These are phyloP conservation scores for Coemansia sp. DNA, from an alignment of 192 early-diverging fungal genomes.

Conservation along the genomic window DNA sequence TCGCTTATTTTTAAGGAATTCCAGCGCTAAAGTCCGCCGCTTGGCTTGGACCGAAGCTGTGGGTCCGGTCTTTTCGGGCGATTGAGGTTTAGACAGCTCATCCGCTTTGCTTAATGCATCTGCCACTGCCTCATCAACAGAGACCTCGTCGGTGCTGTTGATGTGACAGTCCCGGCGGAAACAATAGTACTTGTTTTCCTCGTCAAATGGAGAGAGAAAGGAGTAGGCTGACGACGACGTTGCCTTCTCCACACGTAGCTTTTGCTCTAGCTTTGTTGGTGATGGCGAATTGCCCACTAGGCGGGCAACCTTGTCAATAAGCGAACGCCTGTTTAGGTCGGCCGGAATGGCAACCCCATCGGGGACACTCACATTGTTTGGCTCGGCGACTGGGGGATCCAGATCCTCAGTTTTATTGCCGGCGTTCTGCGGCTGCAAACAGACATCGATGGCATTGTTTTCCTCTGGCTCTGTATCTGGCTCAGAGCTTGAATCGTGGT, in stretches of 20 bases:
- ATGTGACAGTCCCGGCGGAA: conserved; percentile 37
- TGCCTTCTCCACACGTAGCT: conserved; percentile 30
- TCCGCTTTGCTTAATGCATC: neutral
- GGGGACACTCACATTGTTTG: conserved; percentile 4
- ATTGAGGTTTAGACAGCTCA: neutral
- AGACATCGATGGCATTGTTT: neutral
- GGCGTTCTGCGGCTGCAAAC: neutral
- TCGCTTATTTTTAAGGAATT: conserved; percentile 23
- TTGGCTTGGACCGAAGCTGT: conserved; percentile 19
- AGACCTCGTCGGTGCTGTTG: neutral
- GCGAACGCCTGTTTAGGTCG: conserved; percentile 3
- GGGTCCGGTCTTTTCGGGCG: neutral
- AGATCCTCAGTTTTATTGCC: neutral
- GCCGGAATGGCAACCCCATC: conserved; percentile 14
- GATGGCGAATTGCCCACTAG: conserved; percentile 24
- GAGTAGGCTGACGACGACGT: conserved; percentile 15
- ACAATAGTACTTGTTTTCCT: conserved; percentile 21
- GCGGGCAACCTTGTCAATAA: conserved; percentile 31
- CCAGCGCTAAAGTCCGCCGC: conserved; percentile 22
- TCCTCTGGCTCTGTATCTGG: conserved; percentile 12
- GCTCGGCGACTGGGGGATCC: neutral
- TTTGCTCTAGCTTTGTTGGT: conserved; percentile 20
- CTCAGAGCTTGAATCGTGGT: conserved; percentile 18
- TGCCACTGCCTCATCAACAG: conserved; percentile 12
- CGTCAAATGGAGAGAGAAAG: conserved; percentile 29